Evolutionary conservation across 495 filamentous ascomycete species (phyloP).

Genomic region (Talaromyces proteolyticus): DNA sequence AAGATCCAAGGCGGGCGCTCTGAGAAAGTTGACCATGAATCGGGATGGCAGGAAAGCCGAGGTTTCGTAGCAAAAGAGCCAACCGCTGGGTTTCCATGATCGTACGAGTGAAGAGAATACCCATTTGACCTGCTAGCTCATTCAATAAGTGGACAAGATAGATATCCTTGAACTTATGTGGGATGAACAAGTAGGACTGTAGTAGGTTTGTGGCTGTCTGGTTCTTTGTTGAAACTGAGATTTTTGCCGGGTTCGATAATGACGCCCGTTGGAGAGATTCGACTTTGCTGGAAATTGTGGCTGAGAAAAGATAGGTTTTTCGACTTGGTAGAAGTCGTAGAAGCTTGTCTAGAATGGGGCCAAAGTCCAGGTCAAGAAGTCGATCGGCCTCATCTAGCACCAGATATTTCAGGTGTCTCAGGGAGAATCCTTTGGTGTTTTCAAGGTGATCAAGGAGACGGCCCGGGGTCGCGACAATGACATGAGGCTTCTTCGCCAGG

Average conservation of each 20-base stretch:
- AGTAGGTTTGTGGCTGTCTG: slow-evolving; percentile 81
- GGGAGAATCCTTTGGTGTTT: slow-evolving; percentile 90
- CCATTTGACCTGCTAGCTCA: slow-evolving; percentile 74
- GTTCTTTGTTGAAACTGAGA: slow-evolving; percentile 77
- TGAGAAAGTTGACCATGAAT: slow-evolving; percentile 88
- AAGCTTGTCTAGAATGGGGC: slow-evolving; percentile 85
- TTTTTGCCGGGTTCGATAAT: slow-evolving; percentile 67
- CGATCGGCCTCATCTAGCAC: slow-evolving; percentile 95
- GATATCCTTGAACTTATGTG: slow-evolving; percentile 83
- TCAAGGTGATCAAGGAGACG: slow-evolving; percentile 88
- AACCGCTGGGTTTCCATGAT: slow-evolving; percentile 86
- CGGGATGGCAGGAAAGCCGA: slow-evolving; percentile 83
- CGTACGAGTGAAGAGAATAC: slow-evolving; percentile 86
- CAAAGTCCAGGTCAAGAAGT: slow-evolving; percentile 90
- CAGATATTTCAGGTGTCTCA: slow-evolving; percentile 74
- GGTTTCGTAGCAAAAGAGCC: slow-evolving; percentile 69
- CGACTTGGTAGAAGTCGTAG: slow-evolving; percentile 74
- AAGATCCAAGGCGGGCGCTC: slow-evolving; percentile 71
- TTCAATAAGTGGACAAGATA: slow-evolving; percentile 84
- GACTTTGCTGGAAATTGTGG: slow-evolving; percentile 88
- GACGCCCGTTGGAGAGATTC: slow-evolving; percentile 87
- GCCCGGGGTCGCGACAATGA: slow-evolving; percentile 80
- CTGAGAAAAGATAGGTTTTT: slow-evolving; percentile 86
- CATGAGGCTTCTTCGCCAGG: slow-evolving; percentile 85
- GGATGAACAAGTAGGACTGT: slow-evolving; percentile 81